phyloP scores from a whole-genome alignment of 75 land plant genomes.

The Adiantum capillusveneris region DNA sequence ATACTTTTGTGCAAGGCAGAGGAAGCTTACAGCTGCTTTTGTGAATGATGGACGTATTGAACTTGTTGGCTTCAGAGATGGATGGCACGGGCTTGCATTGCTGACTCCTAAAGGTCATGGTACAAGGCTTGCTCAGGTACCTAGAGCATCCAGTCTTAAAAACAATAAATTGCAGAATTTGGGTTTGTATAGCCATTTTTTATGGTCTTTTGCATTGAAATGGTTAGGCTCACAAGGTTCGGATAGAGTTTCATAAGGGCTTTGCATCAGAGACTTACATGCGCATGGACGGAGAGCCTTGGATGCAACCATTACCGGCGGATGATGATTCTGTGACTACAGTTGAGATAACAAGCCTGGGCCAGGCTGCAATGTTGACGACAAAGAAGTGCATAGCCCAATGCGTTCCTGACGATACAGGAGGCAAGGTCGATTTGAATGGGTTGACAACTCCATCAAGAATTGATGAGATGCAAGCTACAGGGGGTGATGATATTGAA shows the following conservation, averaged over 20 bases:
- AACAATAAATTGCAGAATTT: too few species aligned
- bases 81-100: conserved; percentile 92
- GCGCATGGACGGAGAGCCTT: conserved; percentile 97
- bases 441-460: not conserved
- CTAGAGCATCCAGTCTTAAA: too few species aligned
- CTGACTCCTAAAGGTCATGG: conserved; percentile 89
- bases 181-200: too few species aligned
- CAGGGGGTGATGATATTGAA: not conserved
- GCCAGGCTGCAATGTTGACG: conserved; percentile 81
- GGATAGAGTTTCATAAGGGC: conserved; percentile 76
- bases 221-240: conserved; percentile 60
- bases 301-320: conserved; percentile 86
- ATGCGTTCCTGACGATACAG: conserved; percentile 30
- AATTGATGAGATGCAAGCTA: not conserved
- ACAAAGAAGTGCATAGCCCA: conserved; percentile 46
- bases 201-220: too few species aligned
- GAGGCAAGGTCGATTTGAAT: not conserved
- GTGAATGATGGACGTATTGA: conserved; percentile 90
- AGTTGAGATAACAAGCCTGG: conserved; percentile 75
- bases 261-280: conserved; percentile 61
- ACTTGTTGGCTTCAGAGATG: conserved; percentile 89
- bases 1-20: conserved; percentile 37
- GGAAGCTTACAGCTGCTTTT: conserved; percentile 69
- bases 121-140: conserved; percentile 94
- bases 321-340: conserved; percentile 68